Base-by-base conservation (phyloP, 2,329 filamentous ascomycete genomes). In the Penicillium sp. region DNA sequence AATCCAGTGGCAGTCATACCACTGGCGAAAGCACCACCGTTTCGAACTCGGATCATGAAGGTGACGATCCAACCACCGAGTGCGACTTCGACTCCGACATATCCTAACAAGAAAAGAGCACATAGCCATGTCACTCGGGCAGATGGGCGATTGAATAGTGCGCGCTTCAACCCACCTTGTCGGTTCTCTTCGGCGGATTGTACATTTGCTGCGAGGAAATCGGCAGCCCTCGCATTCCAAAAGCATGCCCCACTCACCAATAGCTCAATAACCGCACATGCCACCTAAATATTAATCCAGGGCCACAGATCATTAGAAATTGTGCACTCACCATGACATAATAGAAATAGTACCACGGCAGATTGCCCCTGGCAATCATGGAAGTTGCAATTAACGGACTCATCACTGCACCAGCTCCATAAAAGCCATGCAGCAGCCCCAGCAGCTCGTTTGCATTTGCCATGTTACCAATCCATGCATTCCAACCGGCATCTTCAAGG, bases 11-110 rank as follows among this genome's bases (percentile, higher is more conserved):
- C 87, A 0, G 85, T 86, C 75, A 94, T 84, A 2, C 91, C 91
- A 32, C 88, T 86, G 2, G 86, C 81, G 66, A 94, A 93, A 0
- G 85, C 77, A 22, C 79, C 81, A 3, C 86, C 90, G 36, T 87
- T 72, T 13, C 92, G 83, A 22, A 92, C 86, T 18, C 83, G 79
- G n/a, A 92, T 85, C 90, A 96, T 95, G 69, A 96, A 95, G 0
- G 87, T 87, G 46, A 91, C 87, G 58, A 95, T 87, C 90, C 90
- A 94, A 14, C 90, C 90, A 18, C 88, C 87, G 2, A 92, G 77
- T 0, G 84, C 85, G 10, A 78, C 76, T 55, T 96, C 91, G 5
- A 84, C 81, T 4, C 91, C 91, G 0, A 93, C 87, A 65, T 95
- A 95, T 8, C 85, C 84, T 4, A 95, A 81, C 13, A 95, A 76